These are phyloP conservation scores for Annulohypoxylon moriforme DNA, from an alignment of 495 filamentous ascomycete genomes.

Conservation along the genomic window DNA sequence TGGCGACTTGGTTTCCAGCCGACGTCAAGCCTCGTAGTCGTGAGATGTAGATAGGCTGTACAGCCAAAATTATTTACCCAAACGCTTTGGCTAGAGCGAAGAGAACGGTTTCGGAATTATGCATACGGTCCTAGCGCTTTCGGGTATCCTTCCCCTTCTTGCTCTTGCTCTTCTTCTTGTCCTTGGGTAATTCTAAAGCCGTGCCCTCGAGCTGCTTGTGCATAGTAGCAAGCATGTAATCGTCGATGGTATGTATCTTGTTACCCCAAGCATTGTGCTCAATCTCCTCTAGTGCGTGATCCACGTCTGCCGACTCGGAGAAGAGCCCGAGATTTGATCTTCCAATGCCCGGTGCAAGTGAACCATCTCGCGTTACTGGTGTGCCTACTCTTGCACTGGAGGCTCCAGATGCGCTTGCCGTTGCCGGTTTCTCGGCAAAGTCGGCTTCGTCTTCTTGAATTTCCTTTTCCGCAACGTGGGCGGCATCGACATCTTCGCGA, in stretches of 20 bases:
- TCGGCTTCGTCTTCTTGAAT: constrained; percentile 90
- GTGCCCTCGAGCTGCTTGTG: constrained; percentile 80
- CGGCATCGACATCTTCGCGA: constrained; percentile 88
- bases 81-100: neutral
- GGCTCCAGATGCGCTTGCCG: constrained; percentile 58
- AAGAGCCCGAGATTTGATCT: constrained; percentile 56
- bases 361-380: constrained; percentile 60
- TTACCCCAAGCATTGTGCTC: constrained; percentile 68
- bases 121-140: constrained; percentile 45
- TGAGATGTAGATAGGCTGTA: neutral
- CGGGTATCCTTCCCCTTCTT: constrained; percentile 78
- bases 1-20: neutral
- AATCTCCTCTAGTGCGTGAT: constrained; percentile 56
- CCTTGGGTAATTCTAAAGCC: constrained; percentile 79
- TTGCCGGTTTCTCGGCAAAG: constrained; percentile 78
- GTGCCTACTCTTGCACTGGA: constrained; percentile 59
- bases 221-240: constrained; percentile 85
- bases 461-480: constrained; percentile 87
- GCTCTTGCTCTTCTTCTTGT: constrained; percentile 79
- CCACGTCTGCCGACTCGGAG: constrained; percentile 51
- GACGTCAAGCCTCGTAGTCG: neutral
- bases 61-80: neutral
- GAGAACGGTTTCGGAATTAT: neutral
- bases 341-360: constrained; percentile 45
- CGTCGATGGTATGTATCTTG: constrained; percentile 74